Percentiles rank a stretch among this genome's conserved stretches.
Conservation (phyloP, 768 basidiomycete genomes). For the Xerocomus brunneocitrinus region DNA sequence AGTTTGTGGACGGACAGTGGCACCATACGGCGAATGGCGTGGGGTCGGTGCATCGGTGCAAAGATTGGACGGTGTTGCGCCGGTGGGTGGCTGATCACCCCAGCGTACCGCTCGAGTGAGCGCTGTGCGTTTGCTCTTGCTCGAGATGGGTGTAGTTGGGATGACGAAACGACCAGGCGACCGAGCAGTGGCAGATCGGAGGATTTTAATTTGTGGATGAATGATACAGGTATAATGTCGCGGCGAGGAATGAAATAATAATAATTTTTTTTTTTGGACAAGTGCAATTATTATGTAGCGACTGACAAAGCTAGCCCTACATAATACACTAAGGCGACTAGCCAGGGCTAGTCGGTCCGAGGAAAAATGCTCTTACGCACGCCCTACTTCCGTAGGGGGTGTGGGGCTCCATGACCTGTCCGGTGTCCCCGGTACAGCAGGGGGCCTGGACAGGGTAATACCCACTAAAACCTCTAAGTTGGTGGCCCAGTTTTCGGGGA, state of each 20-base stretch:
- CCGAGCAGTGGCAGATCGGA: background rate
- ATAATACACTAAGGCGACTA: background rate
- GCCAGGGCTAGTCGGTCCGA: background rate
- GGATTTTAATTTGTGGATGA: no score
- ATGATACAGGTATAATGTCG: no score
- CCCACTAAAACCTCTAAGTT: no score
- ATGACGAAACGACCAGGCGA: background rate
- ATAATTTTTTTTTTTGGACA: no score
- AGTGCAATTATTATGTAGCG: no score
- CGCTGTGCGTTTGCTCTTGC: background rate
- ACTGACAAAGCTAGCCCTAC: no score
- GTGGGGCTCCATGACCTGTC: background rate
- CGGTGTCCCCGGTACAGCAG: background rate
- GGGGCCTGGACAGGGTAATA: background rate
- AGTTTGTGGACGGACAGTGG: constrained; percentile 20
- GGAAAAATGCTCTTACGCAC: background rate
- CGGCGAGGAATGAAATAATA: no score
- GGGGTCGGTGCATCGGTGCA: constrained; percentile 30
- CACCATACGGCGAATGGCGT: constrained; percentile 29
- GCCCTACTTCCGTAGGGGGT: background rate
- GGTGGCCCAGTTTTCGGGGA: background rate
- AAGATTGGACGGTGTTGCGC: constrained; percentile 32
- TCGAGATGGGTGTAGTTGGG: background rate
- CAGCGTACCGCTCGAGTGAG: constrained; percentile 22
- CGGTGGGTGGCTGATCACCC: constrained; percentile 27